Base-by-base conservation (phyloP, 2,329 filamentous ascomycete species). In the Xylariomycetidae sp. region DNA sequence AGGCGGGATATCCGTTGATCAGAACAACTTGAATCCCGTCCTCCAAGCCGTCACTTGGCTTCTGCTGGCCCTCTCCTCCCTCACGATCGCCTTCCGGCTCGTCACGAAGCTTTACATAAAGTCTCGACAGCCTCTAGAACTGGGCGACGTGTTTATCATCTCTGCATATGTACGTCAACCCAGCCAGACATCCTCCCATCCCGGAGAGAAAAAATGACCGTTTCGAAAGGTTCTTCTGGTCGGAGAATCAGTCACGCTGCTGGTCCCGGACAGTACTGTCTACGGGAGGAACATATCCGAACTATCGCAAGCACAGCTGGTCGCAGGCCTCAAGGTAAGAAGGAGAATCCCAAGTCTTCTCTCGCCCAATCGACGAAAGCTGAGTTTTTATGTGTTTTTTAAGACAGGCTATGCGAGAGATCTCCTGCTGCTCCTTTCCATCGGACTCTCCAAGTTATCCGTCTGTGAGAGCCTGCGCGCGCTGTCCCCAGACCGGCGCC, bases 71-170 rank as follows among this genome's bases (percentile, higher is more conserved):
- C 25, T 49, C 13, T 37, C 36, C 4, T 44, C 40, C 5, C 45
- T 49, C n/a, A 39, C 46, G 33, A 18, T 47, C 7, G 30, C 41
- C 30, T 45, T 46, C 25, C 41, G 44, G 14, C 38, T 44, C 17
- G 30, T 49, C n/a, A 48, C 45, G 2, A 42, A 38, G 18, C 44
- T 45, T 15, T 47, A 37, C 37, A 33, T 47, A 31, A 49, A 48
- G 31, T 37, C 40, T 17, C 40, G 36, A 11, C 37, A 38, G 18
- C 37, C 39, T 6, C 46, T 46, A n/a, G 37, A 35, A n/a, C 41
- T 37, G 39, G 46, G 43, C 29, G 46, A 49, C 27, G 17, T 40
- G 26, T 33, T 49, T 12, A 42, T 49, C 9, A 36, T 39, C 15
- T 32, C 29, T 25, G 40, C 44, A 22, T 47, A 38, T 16, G 44